Evolutionary conservation across 2,329 filamentous ascomycete genomes (phyloP).

Genomic region (Fusarium tricinctum): DNA sequence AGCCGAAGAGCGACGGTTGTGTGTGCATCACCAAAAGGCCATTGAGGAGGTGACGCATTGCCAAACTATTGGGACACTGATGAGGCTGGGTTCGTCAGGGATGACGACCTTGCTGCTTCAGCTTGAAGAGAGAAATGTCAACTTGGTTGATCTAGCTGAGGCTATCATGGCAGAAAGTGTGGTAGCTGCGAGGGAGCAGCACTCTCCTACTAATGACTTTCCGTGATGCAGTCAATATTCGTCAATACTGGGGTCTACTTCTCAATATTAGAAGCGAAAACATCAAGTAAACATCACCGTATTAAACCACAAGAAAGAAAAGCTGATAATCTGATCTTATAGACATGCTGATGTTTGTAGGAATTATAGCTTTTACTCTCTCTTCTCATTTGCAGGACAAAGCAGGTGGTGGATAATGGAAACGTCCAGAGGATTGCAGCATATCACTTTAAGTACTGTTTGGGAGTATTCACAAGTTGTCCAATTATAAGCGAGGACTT

Average conservation of each 20-base stretch:
- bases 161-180: not conserved
- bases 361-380: no score
- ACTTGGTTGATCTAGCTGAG: not conserved
- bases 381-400: no score
- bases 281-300: not conserved
- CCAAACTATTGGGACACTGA: not conserved
- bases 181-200: not conserved
- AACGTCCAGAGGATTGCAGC: no score
- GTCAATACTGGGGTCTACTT: no score
- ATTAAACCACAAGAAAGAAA: not conserved
- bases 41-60: conserved; percentile 4
- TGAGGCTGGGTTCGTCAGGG: not conserved
- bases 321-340: no score
- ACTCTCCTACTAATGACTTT: not conserved
- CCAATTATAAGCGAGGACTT: no score
- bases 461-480: no score
- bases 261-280: not conserved
- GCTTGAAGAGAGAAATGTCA: not conserved
- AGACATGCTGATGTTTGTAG: no score
- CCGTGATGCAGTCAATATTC: not conserved
- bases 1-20: not conserved
- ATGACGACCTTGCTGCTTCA: conserved; percentile 2
- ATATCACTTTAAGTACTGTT: no score
- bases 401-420: no score
- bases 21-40: not conserved